Percentiles rank a stretch among this genome's conserved stretches.
These are phyloP conservation scores for Euphrasia confusa DNA, from an alignment of 257 asterid species.

Conservation along the genomic window DNA sequence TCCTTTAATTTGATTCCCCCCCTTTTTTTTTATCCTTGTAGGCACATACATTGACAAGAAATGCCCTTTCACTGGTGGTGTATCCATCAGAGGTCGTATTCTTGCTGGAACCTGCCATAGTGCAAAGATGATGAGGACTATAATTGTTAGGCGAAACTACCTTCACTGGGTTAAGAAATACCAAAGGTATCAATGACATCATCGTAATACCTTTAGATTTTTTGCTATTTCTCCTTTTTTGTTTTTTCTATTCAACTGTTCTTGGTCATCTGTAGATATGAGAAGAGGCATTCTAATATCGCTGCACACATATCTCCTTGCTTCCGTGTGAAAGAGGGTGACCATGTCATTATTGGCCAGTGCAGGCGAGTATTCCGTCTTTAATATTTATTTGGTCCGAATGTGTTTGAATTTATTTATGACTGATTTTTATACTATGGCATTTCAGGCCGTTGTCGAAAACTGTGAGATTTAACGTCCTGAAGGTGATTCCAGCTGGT, in stretches of 20 bases:
- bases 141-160: constrained; percentile 67
- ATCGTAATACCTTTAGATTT: not conserved
- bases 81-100: constrained; percentile 82
- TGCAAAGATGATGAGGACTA: constrained; percentile 80
- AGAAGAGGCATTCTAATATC: constrained; percentile 77
- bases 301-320: constrained; percentile 87
- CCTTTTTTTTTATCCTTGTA: constrained; percentile 17
- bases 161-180: constrained; percentile 76
- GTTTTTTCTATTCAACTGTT: not conserved
- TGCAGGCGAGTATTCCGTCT: constrained; percentile 51
- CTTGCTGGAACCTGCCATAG: constrained; percentile 86
- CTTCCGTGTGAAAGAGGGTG: constrained; percentile 86
- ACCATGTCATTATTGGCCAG: constrained; percentile 72
- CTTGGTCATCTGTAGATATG: constrained; percentile 39
- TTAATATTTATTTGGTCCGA: not conserved
- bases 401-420: not conserved
- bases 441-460: constrained; percentile 72
- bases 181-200: constrained; percentile 40
- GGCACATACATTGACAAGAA: constrained; percentile 79
- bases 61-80: constrained; percentile 75
- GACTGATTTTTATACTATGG: not conserved
- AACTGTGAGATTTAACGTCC: constrained; percentile 75
- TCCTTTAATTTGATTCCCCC: not conserved
- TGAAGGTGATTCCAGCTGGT: constrained; percentile 83
- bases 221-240: not conserved